Conservation (phyloP, 768 basidiomycete species). For the Pleurotus eryngii region DNA sequence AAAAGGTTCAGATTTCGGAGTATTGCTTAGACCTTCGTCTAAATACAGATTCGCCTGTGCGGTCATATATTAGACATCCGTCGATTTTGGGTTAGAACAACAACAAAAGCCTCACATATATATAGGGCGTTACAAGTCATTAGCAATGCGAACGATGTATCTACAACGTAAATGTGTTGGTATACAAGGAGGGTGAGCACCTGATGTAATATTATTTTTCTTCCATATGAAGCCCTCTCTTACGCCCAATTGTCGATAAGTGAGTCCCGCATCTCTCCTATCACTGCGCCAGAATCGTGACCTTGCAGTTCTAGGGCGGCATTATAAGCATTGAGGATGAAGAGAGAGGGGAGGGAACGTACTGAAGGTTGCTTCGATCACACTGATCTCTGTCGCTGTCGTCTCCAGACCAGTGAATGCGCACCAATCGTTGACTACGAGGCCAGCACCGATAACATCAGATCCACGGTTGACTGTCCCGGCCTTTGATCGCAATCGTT, state of each 20-base stretch:
- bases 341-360: constrained; percentile 29
- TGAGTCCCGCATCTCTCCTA: constrained; percentile 89
- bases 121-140: background rate
- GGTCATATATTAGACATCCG: no score
- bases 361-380: constrained; percentile 98
- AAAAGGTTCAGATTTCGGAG: background rate
- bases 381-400: constrained; percentile 98
- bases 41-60: no score
- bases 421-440: constrained; percentile 99
- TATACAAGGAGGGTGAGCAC: constrained; percentile 3
- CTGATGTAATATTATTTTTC: background rate
- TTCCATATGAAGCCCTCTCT: constrained; percentile 11
- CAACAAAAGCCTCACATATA: no score
- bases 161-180: background rate
- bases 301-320: constrained; percentile 73
- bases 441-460: constrained; percentile 94
- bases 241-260: constrained; percentile 92
- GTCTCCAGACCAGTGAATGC: constrained; percentile 99
- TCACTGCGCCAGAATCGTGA: constrained; percentile 75
- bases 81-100: no score
- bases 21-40: background rate
- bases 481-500: constrained; percentile 48
- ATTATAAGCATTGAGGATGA: constrained; percentile 6
- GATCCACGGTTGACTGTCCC: constrained; percentile 99
- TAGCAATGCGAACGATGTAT: background rate